phyloP scores from a whole-genome alignment of 495 filamentous ascomycete species.

The Articulospora tetracladia region DNA sequence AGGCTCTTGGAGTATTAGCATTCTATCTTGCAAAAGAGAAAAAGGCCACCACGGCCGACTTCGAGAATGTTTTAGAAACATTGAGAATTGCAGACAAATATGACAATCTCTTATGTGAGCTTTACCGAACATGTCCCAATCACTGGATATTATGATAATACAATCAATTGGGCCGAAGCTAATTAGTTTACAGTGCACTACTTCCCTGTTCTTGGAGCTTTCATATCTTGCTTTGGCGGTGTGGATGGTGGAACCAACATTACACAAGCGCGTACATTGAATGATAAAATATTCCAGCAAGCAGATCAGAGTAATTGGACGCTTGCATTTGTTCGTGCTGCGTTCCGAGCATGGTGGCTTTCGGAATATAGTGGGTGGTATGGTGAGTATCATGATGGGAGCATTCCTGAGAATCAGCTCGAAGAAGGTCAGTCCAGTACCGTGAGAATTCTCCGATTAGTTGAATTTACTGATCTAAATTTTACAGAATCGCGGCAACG shows the following conservation, averaged over 20 bases:
- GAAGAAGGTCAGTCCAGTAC: constrained; percentile 35
- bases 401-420: constrained; percentile 46
- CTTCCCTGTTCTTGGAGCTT: constrained; percentile 69
- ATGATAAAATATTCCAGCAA: constrained; percentile 58
- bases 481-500: constrained; percentile 59
- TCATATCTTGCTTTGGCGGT: constrained; percentile 70
- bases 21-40: constrained; percentile 72
- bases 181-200: constrained; percentile 59
- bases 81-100: constrained; percentile 68
- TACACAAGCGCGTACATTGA: constrained; percentile 62
- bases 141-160: background rate
- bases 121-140: background rate
- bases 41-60: constrained; percentile 65
- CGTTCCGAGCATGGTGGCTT: constrained; percentile 76
- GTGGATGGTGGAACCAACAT: constrained; percentile 57
- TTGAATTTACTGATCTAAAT: constrained; percentile 20
- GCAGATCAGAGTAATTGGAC: constrained; percentile 64
- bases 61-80: constrained; percentile 59
- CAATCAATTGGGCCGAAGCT: constrained; percentile 12
- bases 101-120: constrained; percentile 48
- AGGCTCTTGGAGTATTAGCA: constrained; percentile 73
- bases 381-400: constrained; percentile 57
- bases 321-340: constrained; percentile 69
- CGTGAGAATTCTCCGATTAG: no score
- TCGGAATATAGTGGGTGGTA: constrained; percentile 90